Base-by-base conservation (phyloP, 208 protist species). In the Borovskyia barvae region DNA sequence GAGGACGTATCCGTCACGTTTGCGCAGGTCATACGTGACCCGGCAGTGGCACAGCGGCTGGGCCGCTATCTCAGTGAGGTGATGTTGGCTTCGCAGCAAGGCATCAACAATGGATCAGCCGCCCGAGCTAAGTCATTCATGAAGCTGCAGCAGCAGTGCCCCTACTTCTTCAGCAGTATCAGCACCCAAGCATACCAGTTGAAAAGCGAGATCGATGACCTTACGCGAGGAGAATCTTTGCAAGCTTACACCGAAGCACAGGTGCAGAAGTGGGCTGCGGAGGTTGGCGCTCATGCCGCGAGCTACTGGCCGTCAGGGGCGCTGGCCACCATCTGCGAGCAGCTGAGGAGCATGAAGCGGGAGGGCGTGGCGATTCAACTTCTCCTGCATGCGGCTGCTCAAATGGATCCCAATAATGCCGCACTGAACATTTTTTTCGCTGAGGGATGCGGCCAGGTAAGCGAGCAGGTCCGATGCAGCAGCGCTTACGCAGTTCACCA, bases 301-400 rank as follows among this genome's bases (percentile, higher is more conserved):
- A 53, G 66, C 33, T 84, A 88, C 46, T 93, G 90, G 85, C 75
- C 66, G 24, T 85, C 77, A 15, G 90, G 90, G n/a, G 75, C 83
- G 15, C 75, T 96, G 8, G 53, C 78, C 30, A 72, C 57, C 35
- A 84, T 96, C 29, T 92, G 85, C 59, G 81, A 89, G 42, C 77
- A 91, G 63, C 78, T 96, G 28, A 66, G 74, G 26, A 61, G 66
- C 20, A 49, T 82, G 19, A 88, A 90, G 52, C 77, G 77, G 20
- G 87, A 93, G 50, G 79, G 85, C 37, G 53, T 79, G 4, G 77
- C 80, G 7, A 74, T 93, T 37, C 73, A 79, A 60, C 74, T 96
- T 8, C 77, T 96, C n/a, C 77, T 96, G 41, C 87, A 90, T 58
- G 87, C 90, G 29, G 81, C 90, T 9, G 53, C 54, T 56, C 90